Percentiles rank a stretch among this genome's conserved stretches.
Evolutionary conservation across 305 asterid genomes (phyloP).

Genomic region (Fraxinus sp.): DNA sequence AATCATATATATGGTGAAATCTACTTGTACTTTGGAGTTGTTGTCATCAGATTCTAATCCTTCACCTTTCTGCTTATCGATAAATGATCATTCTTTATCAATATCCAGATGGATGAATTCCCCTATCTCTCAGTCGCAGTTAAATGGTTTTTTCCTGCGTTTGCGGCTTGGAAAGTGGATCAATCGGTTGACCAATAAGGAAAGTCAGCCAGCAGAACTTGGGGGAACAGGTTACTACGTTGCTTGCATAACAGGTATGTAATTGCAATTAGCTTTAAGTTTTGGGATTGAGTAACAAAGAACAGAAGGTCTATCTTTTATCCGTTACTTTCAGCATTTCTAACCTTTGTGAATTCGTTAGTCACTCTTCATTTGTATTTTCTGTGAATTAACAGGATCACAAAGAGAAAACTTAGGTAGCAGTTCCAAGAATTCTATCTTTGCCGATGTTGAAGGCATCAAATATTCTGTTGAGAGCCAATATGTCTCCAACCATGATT

Average conservation of each 20-base stretch:
- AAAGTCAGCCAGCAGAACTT: constrained; percentile 29
- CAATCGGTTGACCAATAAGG: not conserved
- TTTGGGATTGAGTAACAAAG: not conserved
- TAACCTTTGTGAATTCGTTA: not conserved
- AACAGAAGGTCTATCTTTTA: not conserved
- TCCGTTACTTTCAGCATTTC: not conserved
- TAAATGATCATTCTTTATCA: constrained; percentile 10
- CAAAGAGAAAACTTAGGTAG: constrained; percentile 28
- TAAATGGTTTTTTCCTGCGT: constrained; percentile 71
- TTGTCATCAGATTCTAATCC: not conserved
- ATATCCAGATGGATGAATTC: constrained; percentile 56
- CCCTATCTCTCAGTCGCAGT: constrained; percentile 33
- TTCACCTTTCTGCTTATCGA: not conserved
- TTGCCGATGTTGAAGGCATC: constrained; percentile 66
- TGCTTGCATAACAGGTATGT: constrained; percentile 65
- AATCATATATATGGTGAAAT: not conserved
- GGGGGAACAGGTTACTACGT: constrained; percentile 63
- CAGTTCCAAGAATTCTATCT: constrained; percentile 40
- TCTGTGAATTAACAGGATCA: constrained; percentile 30
- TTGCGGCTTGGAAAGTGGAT: constrained; percentile 57
- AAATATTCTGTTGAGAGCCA: constrained; percentile 59
- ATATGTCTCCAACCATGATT: constrained; percentile 72
- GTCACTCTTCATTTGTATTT: not conserved
- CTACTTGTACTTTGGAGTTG: not conserved
- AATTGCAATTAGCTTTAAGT: not conserved